phyloP scores from a whole-genome alignment of 352 stramenopile genomes.

The Globisporangium heterothallicum region DNA sequence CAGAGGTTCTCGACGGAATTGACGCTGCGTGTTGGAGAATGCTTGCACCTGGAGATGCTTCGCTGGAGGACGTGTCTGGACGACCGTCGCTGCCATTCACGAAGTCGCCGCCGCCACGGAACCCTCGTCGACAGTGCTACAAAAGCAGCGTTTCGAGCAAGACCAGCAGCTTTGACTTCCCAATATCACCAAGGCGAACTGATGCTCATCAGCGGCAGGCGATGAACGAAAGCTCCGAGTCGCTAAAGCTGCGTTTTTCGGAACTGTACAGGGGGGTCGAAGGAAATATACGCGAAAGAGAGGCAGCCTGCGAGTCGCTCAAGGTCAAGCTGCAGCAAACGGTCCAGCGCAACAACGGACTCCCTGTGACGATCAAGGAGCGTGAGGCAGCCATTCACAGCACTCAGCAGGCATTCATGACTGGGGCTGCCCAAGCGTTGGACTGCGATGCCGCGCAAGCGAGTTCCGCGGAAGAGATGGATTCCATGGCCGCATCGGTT shows the following conservation, averaged over 20 bases:
- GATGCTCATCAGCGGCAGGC: too few relatives aligned
- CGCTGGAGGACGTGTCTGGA: neutral
- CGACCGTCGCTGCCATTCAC: neutral
- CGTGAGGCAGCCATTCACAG: slow-evolving; percentile 7
- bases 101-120: neutral
- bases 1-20: slow-evolving; percentile 20
- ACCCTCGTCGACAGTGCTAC: neutral
- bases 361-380: slow-evolving; percentile 22
- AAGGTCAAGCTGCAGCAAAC: slow-evolving; percentile 15
- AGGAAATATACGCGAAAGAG: slow-evolving; percentile 19
- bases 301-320: slow-evolving; percentile 15
- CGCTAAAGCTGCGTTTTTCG: slow-evolving; percentile 22
- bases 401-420: slow-evolving; percentile 8
- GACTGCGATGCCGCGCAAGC: neutral
- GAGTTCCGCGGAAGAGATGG: neutral
- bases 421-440: slow-evolving; percentile 5
- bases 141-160: too few relatives aligned
- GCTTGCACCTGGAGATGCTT: neutral
- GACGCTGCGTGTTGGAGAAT: slow-evolving; percentile 34
- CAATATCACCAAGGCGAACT: too few relatives aligned
- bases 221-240: neutral
- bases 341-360: slow-evolving; percentile 23
- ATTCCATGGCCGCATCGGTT: slow-evolving; percentile 16
- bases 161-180: too few relatives aligned
- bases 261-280: slow-evolving; percentile 29